Evolutionary conservation across 352 stramenopile species (phyloP), one percentile per base, ranked within the genome.

Genomic region (Phytophthora hybrid): DNA sequence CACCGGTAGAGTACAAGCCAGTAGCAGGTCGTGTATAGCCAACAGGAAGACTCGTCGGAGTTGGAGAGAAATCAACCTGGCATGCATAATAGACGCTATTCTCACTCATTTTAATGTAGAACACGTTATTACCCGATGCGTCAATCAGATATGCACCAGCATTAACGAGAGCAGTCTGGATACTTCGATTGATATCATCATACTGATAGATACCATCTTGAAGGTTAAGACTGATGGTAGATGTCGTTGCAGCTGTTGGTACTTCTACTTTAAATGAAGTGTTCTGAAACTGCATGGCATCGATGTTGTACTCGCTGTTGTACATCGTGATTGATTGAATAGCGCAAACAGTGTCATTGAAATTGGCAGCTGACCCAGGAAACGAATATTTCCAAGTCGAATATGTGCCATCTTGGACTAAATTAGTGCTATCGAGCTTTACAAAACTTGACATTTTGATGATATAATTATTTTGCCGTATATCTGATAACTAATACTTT

Each of bases 191-290:
- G 5, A 65, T 65, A 47, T 71, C 46, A n/a, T 13, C 8, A 26
- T 64, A 71, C 0, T 0, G 8, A 23, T 75, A 75, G 18, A 66
- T 14, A 11, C 69, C 69, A 71, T 71, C 69, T 3, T 37, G 13
- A 0, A 71, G 19, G 1, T 0, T 64, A 2, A 76, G 13, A 39
- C 1, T 47, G 1, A 71, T 9, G 9, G 46, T 71, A 2, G 61
- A 66, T 16, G 61, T 66, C 0, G 62, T 76, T 5, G 4, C 56
- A 37, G 47, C 62, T 1, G 67, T 74, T 0, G 67, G 67, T 1
- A 74, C 32, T 51, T 71, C 64, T 5, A 71, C 19, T 37, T 61
- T 66, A 13, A 66, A 71, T 0, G 32, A 5, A n/a, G 11, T 66
- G 2, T 71, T 71, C 0, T 1, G 16, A 18, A 71, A 71, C 6